Evolutionary conservation across 164 flowering plant genomes (phyloP).

Genomic region (Santalum album): DNA sequence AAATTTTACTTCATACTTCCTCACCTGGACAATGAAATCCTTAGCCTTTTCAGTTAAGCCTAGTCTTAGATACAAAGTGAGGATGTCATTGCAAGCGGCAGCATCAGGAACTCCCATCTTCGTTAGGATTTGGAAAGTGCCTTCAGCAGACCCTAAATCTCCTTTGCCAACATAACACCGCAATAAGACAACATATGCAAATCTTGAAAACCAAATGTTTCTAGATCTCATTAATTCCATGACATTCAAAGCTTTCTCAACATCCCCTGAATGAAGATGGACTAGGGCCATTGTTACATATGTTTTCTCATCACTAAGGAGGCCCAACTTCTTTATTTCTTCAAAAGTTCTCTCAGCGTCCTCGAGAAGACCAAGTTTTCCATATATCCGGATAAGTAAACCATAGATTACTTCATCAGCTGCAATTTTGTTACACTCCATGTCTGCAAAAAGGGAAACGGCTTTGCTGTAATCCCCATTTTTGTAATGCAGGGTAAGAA

Average conservation of each 20-base stretch:
- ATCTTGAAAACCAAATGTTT: slow-evolving; percentile 60
- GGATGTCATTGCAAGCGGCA: slow-evolving; percentile 54
- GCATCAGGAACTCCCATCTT: slow-evolving; percentile 64
- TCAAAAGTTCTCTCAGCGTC: slow-evolving; percentile 72
- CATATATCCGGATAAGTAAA: slow-evolving; percentile 80
- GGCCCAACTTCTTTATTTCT: slow-evolving; percentile 51
- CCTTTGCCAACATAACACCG: slow-evolving; percentile 55
- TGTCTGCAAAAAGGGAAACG: slow-evolving; percentile 65
- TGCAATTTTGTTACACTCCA: slow-evolving; percentile 46
- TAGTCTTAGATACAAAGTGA: slow-evolving; percentile 52
- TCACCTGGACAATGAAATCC: slow-evolving; percentile 42
- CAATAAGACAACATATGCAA: slow-evolving; percentile 52
- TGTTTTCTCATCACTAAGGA: slow-evolving; percentile 70
- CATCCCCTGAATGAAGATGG: slow-evolving; percentile 49
- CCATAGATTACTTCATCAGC: slow-evolving; percentile 94
- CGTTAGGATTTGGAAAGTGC: slow-evolving; percentile 52
- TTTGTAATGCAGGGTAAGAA: slow-evolving; percentile 56
- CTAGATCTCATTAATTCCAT: slow-evolving; percentile 63
- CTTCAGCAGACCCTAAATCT: slow-evolving; percentile 66
- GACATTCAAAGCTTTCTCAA: slow-evolving; percentile 46
- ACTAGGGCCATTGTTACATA: slow-evolving; percentile 89
- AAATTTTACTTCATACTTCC: slow-evolving; percentile 45
- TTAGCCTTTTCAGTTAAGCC: slow-evolving; percentile 56
- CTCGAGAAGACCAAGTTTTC: slow-evolving; percentile 80
- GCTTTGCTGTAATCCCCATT: slow-evolving; percentile 76